Evolutionary conservation across 2,329 filamentous ascomycete species (phyloP).

Genomic region (Fusarium staphyleae): DNA sequence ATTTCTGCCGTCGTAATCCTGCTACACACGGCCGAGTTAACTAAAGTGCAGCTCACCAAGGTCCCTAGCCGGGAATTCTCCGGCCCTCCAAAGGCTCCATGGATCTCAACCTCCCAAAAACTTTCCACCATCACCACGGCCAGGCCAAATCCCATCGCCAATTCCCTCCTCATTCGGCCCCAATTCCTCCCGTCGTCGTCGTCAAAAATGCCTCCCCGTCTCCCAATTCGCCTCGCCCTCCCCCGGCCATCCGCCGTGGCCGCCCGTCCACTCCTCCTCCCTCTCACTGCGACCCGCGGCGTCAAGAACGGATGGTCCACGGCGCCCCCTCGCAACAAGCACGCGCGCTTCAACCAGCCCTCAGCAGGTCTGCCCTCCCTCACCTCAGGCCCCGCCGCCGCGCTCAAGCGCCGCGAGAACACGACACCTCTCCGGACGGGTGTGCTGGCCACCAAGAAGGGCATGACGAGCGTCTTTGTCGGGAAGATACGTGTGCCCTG

Average conservation of each 20-base stretch:
- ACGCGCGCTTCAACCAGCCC: constrained; percentile 67
- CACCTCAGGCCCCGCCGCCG: constrained; percentile 66
- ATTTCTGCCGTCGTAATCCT: not conserved
- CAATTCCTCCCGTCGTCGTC: constrained; percentile 22
- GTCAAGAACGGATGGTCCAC: constrained; percentile 70
- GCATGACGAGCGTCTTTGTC: constrained; percentile 93
- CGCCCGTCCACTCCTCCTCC: constrained; percentile 52
- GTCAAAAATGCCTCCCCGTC: constrained; percentile 54
- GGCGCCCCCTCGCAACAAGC: constrained; percentile 58
- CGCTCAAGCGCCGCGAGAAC: constrained; percentile 63
- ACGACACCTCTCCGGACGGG: constrained; percentile 76
- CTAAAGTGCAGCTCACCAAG: not conserved
- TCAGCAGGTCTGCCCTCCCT: constrained; percentile 63
- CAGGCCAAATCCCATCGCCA: constrained; percentile 16
- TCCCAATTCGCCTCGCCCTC: constrained; percentile 54
- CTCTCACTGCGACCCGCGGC: constrained; percentile 55
- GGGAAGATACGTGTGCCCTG: constrained; percentile 80
- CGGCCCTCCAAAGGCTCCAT: constrained; percentile 29
- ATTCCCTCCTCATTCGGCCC: constrained; percentile 19
- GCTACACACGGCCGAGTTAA: not conserved
- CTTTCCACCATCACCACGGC: constrained; percentile 31
- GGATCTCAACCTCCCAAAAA: constrained; percentile 33
- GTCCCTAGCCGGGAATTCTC: constrained; percentile 34
- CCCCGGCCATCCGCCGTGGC: constrained; percentile 47
- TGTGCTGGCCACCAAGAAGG: constrained; percentile 87